Base-by-base conservation (phyloP, 495 filamentous ascomycete genomes). In the Podospora anserina region DNA sequence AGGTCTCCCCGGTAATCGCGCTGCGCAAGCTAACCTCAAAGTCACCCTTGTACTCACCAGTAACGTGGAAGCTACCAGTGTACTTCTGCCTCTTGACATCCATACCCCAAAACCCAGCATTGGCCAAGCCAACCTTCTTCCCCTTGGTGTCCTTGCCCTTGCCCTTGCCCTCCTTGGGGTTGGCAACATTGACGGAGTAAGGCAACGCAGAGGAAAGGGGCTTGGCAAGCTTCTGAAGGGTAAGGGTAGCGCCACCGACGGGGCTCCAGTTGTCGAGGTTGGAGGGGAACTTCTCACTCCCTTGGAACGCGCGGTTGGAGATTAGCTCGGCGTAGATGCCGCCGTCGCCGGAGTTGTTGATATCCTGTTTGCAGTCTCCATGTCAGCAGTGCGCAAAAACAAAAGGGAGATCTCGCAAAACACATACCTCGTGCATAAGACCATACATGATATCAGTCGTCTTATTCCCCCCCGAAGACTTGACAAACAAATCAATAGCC, bases 321-420 rank as follows among this genome's bases (percentile, higher is more conserved):
- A 92, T 87, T 16, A 93, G 76, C 72, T 93, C 89, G 32, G 88
- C 90, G 70, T 93, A 92, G 54, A 92, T 86, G 16, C 91, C 91
- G 6, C 91, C 91, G 73, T 92, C 91, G 7, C 90, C 90, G 23
- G 87, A 90, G 75, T 91, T 87, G 76, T 91, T 88, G 79, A 90
- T 90, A 75, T 91, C 88, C 86, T 89, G n/a, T 58, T 58, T 58
- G 18, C 13, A 13, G 13, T 19, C 27, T 18, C 66, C 59, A 19
- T 3, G 28, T 58, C 55, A 58, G 55, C 5, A 15, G n/a, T 58
- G 23, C 23, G 23, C 23, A 15, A n/a, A 9, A 15, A 56, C 54
- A 56, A 5, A 20, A 56, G 23, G 7, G 7, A 58, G 23, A 4
- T 7, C 3, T 5, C n/a, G 55, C 9, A n/a, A n/a, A 39, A 58